Evolutionary conservation across 805 yeast species (phyloP).

Genomic region (Metschnikowia continentalis): DNA sequence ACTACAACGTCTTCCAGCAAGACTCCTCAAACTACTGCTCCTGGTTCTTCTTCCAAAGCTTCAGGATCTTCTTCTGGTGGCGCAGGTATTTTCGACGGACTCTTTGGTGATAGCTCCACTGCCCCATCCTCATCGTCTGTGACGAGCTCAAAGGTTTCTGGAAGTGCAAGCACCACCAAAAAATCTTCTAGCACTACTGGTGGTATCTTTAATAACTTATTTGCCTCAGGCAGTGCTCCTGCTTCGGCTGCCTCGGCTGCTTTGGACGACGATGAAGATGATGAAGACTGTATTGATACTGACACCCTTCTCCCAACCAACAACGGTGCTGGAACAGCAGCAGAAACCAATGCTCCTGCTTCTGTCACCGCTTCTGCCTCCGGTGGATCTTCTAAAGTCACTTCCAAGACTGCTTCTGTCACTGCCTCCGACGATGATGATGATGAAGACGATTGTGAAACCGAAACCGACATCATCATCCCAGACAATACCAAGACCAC

Average conservation of each 20-base stretch:
- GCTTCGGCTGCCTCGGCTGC: background rate
- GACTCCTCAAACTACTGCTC: background rate
- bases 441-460: slow-evolving; percentile 1
- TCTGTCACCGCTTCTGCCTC: background rate
- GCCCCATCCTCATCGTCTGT: background rate
- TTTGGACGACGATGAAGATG: slow-evolving; percentile 3
- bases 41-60: background rate
- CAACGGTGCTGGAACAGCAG: background rate
- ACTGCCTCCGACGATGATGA: slow-evolving; percentile 1
- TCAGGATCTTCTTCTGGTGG: background rate
- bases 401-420: background rate
- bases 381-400: background rate
- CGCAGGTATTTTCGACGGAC: slow-evolving; percentile 2
- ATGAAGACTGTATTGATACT: slow-evolving; percentile 10
- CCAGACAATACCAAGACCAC: background rate
- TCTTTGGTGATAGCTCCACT: slow-evolving; percentile 1
- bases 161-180: background rate
- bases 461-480: background rate
- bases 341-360: background rate
- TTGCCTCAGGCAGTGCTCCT: background rate
- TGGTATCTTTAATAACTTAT: background rate
- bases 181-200: background rate
- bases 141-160: background rate
- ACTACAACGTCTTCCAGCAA: slow-evolving; percentile 4
- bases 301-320: slow-evolving; percentile 7